Percentiles rank a stretch among this genome's conserved stretches.
phyloP scores from a whole-genome alignment of 345 rosid genomes.

The Melastoma malabathricum region DNA sequence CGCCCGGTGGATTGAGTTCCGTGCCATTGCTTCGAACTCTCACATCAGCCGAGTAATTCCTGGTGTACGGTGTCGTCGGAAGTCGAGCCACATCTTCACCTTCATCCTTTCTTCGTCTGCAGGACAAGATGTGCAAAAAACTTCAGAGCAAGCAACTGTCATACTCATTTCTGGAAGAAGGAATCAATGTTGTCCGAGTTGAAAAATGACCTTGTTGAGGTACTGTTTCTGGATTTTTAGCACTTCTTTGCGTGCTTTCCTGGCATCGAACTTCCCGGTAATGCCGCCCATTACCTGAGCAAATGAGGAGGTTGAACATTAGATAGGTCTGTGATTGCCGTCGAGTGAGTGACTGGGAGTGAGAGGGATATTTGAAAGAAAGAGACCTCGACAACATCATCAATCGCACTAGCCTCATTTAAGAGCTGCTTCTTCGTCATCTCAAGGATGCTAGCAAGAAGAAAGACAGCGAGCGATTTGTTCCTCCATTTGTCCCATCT shows the following conservation, averaged over 20 bases:
- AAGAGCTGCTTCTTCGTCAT: constrained; percentile 69
- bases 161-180: too few species aligned
- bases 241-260: constrained; percentile 65
- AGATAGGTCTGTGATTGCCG: not conserved
- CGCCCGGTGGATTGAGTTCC: too few species aligned
- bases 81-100: too few species aligned
- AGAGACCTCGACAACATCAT: constrained; percentile 73
- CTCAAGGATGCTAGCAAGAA: constrained; percentile 85
- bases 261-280: constrained; percentile 68
- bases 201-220: constrained; percentile 41
- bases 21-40: too few species aligned
- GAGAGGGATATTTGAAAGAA: constrained; percentile 7
- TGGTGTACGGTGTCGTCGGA: too few species aligned
- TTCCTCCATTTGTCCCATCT: constrained; percentile 35
- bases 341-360: not conserved
- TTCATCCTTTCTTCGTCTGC: constrained; percentile 19
- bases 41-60: too few species aligned
- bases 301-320: constrained; percentile 5
- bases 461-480: constrained; percentile 60
- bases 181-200: not conserved
- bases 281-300: constrained; percentile 65
- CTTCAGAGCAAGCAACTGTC: too few species aligned
- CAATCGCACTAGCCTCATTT: constrained; percentile 78
- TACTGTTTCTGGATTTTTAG: constrained; percentile 76
- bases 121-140: constrained; percentile 1